Evolutionary conservation across 257 asterid genomes (phyloP).

Genomic region (Penstemon davidsonii): DNA sequence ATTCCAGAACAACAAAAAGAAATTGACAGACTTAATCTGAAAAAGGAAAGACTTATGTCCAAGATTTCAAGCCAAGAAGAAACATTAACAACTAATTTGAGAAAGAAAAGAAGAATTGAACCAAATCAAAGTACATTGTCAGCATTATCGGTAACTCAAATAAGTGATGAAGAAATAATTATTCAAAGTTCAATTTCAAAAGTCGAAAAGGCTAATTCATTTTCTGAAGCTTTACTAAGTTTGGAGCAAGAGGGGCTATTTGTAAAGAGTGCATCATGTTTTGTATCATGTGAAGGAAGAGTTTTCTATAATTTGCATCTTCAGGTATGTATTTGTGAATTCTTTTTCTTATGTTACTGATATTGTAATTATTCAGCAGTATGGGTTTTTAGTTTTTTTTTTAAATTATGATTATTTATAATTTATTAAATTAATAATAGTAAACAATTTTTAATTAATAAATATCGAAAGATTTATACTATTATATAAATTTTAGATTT

Average conservation of each 20-base stretch:
- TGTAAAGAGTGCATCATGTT: conserved; percentile 46
- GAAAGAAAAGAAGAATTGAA: background rate
- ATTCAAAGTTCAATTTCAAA: conserved; percentile 45
- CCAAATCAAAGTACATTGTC: conserved; percentile 14
- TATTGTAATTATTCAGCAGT: too few species aligned
- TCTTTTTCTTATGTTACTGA: background rate
- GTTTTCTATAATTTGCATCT: conserved; percentile 58
- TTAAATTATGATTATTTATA: too few species aligned
- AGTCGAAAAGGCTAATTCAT: conserved; percentile 21
- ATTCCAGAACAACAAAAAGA: conserved; percentile 72
- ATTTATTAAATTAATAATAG: too few species aligned
- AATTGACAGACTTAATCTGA: conserved; percentile 40
- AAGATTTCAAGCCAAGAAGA: conserved; percentile 27
- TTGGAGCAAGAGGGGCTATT: conserved; percentile 57
- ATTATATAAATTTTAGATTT: too few species aligned
- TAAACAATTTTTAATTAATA: too few species aligned
- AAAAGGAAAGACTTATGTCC: conserved; percentile 44
- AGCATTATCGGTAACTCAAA: conserved; percentile 37
- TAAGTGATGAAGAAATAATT: conserved; percentile 45
- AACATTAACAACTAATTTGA: background rate
- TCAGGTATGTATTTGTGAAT: conserved; percentile 40
- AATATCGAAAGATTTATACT: conserved; percentile 43
- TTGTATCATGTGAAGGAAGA: conserved; percentile 53
- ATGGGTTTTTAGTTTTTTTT: too few species aligned
- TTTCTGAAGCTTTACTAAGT: conserved; percentile 33